A percentile compares a stretch with the other conserved stretches of the same genome.
Conservation (phyloP, 2,329 filamentous ascomycete genomes). For the Penicillium sclerotigenum region DNA sequence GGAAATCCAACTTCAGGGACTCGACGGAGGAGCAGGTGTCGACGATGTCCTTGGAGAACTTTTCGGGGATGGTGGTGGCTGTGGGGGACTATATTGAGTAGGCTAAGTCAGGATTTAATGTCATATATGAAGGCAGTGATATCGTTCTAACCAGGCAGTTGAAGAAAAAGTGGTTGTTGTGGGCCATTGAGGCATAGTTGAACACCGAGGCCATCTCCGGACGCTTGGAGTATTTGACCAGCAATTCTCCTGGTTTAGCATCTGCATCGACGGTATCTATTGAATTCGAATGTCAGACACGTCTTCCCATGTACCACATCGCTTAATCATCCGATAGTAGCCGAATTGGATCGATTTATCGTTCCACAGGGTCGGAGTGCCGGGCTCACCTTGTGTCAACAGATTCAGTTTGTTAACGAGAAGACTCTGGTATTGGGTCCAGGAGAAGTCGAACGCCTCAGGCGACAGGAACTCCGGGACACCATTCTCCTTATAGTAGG, state of each 20-base stretch:
- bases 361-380: conserved; percentile 4
- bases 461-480: conserved; percentile 69
- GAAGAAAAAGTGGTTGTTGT: conserved; percentile 71
- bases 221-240: conserved; percentile 74
- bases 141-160: conserved; percentile 41
- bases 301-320: neutral
- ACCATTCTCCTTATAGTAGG: conserved; percentile 49
- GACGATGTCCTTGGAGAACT: conserved; percentile 60
- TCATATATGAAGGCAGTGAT: neutral
- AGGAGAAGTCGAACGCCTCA: conserved; percentile 70
- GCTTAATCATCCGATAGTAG: neutral
- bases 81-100: conserved; percentile 37
- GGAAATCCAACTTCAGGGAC: conserved; percentile 74
- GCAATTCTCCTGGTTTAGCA: conserved; percentile 62
- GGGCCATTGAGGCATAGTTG: conserved; percentile 95
- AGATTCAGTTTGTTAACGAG: conserved; percentile 74
- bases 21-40: conserved; percentile 77
- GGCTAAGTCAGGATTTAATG: conserved; percentile 9
- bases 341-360: neutral
- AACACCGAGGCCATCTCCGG: conserved; percentile 75
- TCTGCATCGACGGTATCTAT: conserved; percentile 64
- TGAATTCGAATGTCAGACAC: neutral
- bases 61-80: conserved; percentile 52
- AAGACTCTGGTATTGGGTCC: conserved; percentile 74
- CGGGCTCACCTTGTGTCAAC: conserved; percentile 63